Conservation (phyloP, 2,329 filamentous ascomycete species). For the Verruconis gallopava region DNA sequence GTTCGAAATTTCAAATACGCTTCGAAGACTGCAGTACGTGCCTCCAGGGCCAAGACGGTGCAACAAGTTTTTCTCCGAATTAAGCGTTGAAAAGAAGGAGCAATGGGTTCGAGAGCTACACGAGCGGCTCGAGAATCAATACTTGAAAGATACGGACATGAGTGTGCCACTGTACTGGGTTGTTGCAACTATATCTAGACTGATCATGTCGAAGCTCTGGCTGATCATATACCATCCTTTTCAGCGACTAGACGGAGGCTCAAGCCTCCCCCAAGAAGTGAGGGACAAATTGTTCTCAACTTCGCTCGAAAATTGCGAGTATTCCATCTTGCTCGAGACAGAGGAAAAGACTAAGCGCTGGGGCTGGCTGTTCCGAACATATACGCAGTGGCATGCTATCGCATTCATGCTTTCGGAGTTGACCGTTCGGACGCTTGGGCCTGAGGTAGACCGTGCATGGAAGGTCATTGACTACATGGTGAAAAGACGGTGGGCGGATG, state of each 20-base stretch:
- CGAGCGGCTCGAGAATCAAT: slow-evolving; percentile 34
- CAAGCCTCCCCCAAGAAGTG: slow-evolving; percentile 45
- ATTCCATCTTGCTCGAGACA: slow-evolving; percentile 51
- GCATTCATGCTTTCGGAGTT: slow-evolving; percentile 49
- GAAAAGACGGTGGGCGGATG: slow-evolving; percentile 28
- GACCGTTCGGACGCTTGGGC: slow-evolving; percentile 42
- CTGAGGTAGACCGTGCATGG: slow-evolving; percentile 49
- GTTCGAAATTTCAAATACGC: slow-evolving; percentile 37
- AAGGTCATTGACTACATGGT: slow-evolving; percentile 38
- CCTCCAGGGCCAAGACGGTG: slow-evolving; percentile 30
- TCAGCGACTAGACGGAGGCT: slow-evolving; percentile 45
- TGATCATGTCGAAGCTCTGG: slow-evolving; percentile 68
- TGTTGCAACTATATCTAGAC: slow-evolving; percentile 36
- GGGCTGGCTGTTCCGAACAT: slow-evolving; percentile 52
- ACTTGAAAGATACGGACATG: slow-evolving; percentile 39
- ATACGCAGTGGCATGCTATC: slow-evolving; percentile 53
- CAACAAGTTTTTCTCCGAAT: slow-evolving; percentile 28
- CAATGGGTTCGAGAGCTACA: slow-evolving; percentile 37
- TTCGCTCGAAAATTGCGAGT: slow-evolving; percentile 62
- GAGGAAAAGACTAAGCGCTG: slow-evolving; percentile 49
- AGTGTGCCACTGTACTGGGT: slow-evolving; percentile 50
- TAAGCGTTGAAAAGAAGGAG: slow-evolving; percentile 35
- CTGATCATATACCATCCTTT: slow-evolving; percentile 65
- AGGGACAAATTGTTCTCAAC: slow-evolving; percentile 58
- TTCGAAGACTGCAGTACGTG: slow-evolving; percentile 32